A percentile compares a stretch with the other conserved stretches of the same genome.
These are phyloP conservation scores for Orychophragmus violaceus DNA, from an alignment of 345 rosid species.

Conservation along the genomic window DNA sequence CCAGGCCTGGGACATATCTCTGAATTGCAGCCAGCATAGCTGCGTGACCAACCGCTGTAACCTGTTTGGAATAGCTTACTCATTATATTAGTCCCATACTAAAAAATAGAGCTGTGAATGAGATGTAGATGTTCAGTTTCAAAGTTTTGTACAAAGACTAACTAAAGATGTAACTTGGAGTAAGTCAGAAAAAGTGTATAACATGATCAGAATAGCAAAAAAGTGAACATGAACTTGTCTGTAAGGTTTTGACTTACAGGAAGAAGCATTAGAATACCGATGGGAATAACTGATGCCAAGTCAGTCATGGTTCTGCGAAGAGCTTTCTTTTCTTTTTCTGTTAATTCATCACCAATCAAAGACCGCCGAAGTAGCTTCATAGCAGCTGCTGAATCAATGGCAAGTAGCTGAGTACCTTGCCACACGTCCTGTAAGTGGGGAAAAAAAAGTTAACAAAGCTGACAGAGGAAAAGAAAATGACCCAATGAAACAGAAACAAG, in stretches of 20 bases:
- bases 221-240: not conserved
- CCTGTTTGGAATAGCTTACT: conserved; percentile 39
- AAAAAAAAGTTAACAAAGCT: not conserved
- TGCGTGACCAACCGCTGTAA: conserved; percentile 96
- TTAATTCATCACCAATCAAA: conserved; percentile 80
- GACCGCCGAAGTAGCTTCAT: conserved; percentile 58
- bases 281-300: conserved; percentile 93
- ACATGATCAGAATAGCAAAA: not conserved
- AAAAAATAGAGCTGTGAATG: not conserved
- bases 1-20: conserved; percentile 86
- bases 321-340: conserved; percentile 76
- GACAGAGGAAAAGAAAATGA: conserved; percentile 12
- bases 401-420: conserved; percentile 99
- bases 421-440: conserved; percentile 62
- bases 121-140: not conserved
- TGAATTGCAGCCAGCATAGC: conserved; percentile 96
- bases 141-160: conserved; percentile 6
- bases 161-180: not conserved
- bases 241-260: conserved; percentile 61
- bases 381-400: conserved; percentile 85
- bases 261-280: conserved; percentile 93
- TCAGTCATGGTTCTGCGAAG: conserved; percentile 83
- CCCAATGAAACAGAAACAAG: not conserved
- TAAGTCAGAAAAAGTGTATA: not conserved
- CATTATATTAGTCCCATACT: not conserved